Base-by-base conservation (phyloP, 306 rosid genomes). In the Vigna unguiculata region DNA sequence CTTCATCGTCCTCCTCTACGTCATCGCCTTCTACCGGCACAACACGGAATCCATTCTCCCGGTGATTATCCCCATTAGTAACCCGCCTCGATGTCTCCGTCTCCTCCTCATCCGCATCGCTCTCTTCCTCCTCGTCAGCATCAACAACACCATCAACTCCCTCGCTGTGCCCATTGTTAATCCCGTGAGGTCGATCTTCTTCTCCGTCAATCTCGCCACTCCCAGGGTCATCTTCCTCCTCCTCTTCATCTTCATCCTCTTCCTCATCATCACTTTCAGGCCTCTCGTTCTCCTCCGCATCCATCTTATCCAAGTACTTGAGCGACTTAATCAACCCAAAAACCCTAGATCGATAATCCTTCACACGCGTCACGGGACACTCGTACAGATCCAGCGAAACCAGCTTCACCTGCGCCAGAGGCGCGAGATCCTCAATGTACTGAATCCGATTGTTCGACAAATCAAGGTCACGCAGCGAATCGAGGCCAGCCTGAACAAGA, bases 271-370 rank as follows among this genome's bases (percentile, higher is more conserved):
- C 98, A 0, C 88, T 82, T 78, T 93, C 98, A 0, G 98, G 97
- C 45, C 95, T 81, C 86, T 91, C 98, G 46, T 93, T 93, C 85
- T 88, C 98, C 59, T 93, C 98, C 12, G 97, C 94, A 25, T 93
- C 98, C 98, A 88, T 93, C 90, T 91, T 93, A 74, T 93, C 98
- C 89, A 93, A 86, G 79, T 89, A 93, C 85, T 85, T 88, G 4
- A 93, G 78, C 76, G 95, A 91, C 76, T 85, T 93, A 10, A 93
- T 93, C 91, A 93, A 80, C 24, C 91, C 95, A 32, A 93, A 93
- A 86, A 93, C 98, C 93, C 95, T 93, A 84, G 98, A 93, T 89
- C 98, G 98, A 76, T 93, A 93, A 74, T 93, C 98, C 88, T 93
- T 93, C 13, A 86, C 87, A 1, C 94, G 69, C n/a, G 98, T 93